Base-by-base conservation (phyloP, 352 stramenopile genomes). In the Phytophthora sansomeana region DNA sequence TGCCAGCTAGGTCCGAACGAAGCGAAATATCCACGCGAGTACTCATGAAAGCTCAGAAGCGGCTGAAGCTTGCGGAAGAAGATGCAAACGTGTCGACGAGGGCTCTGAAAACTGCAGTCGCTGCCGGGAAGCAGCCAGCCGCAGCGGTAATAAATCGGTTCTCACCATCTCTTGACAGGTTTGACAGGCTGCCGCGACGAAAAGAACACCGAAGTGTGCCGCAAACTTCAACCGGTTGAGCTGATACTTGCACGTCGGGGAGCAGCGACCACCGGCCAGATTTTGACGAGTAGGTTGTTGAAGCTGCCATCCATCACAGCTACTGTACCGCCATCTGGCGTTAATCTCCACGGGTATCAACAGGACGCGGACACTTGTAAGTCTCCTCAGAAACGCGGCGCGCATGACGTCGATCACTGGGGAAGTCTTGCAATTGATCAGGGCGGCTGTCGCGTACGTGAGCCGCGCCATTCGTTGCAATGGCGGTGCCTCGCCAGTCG, bases 251-350 rank as follows among this genome's bases (percentile, higher is more conserved):
- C 33, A 39, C 33, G 33, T 9, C 10, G 33, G 5, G 33, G 17
- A 33, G 49, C 50, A 33, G 19, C 30, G 38, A 35, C 24, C 38
- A 38, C 38, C 44, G 46, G 47, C 33, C 24, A 48, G 11, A 14
- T 4, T 13, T 46, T 24, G n/a, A 13, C 39, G 21, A 17, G 16
- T 24, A 17, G 21, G n/a, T 33, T 44, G n/a, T 65, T 65, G 57
- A 65, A 58, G 57, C 47, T 58, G 46, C 36, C 35, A 50, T 35
- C 44, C 56, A 63, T 55, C 43, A 32, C 54, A n/a, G n/a, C n/a
- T n/a, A n/a, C 26, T 10, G 26, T 39, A 30, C 16, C 29, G n/a
- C 56, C 56, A 49, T 49, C 56, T 41, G 57, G 46, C 38, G 16
- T 42, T 50, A 59, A 59, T 59, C 42, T 5, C n/a, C 36, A 3